Base-by-base conservation (phyloP, 108 stramenopile genomes). In the Skeletonema marinoi region DNA sequence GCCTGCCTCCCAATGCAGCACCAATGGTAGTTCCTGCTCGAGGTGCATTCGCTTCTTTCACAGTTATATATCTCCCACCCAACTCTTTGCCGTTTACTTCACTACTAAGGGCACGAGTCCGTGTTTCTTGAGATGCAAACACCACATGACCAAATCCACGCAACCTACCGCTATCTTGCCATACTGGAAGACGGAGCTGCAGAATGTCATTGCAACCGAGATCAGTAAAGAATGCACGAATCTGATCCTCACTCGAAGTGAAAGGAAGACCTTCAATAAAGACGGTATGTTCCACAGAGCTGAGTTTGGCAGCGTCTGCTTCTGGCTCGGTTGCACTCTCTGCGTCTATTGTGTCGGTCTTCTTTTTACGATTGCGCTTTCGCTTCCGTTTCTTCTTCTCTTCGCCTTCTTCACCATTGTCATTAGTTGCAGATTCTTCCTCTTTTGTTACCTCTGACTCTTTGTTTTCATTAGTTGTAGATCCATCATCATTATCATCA, bases 61-160 rank as follows among this genome's bases (percentile, higher is more conserved):
- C 85, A 9, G 90, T 86, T 17, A 98, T 65, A 77, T 96, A 98
- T 31, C 98, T 85, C 14, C 87, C 86, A 11, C 89, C 80, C 62
- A 98, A 51, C 56, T 92, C 85, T 67, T 86, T 82, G 1, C 96
- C 90, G 74, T 88, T 86, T n/a, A 94, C 73, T 10, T 81, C 72
- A 32, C 70, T 72, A 4, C 67, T 63, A 63, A 97, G 66, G 1
- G 96, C 96, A 56, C 81, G 81, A 13, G 74, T 54, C 35, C 85
- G 78, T 31, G 87, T 73, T 54, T 78, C 73, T 21, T 31, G 56
- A 5, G 86, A 79, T 1, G 41, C 88, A 74, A 96, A 97, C 4
- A 93, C 96, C 8, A 97, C 91, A 79, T 98, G 98, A 0, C 94
- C 98, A 85, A 93, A 98, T 32, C 98, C 98, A 16, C 96, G 85